Conservation (phyloP, 768 basidiomycete species). For the Boletus insuetus region DNA sequence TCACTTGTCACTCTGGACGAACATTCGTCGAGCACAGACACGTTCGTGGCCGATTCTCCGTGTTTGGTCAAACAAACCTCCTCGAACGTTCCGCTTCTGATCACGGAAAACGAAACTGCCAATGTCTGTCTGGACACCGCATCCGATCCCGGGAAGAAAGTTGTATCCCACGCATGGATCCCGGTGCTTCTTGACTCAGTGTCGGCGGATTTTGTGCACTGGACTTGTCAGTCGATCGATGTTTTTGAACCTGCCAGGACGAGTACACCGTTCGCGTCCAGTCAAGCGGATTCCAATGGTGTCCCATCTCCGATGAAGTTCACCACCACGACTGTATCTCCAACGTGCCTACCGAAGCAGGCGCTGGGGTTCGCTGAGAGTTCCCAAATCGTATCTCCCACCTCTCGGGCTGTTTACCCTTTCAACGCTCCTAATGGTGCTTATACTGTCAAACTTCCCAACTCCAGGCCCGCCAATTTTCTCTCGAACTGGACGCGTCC, state of each 20-base stretch:
- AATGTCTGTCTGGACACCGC: neutral
- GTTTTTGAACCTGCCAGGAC: conserved; percentile 14
- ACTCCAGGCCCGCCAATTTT: neutral
- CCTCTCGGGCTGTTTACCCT: neutral
- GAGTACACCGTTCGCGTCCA: conserved; percentile 15
- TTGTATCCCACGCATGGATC: neutral
- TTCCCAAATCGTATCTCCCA: neutral
- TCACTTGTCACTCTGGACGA: conserved; percentile 9
- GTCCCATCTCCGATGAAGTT: neutral
- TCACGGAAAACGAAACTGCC: neutral
- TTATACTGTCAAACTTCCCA: conserved; percentile 20
- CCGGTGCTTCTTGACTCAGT: neutral
- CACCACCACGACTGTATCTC: neutral
- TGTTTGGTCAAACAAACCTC: conserved; percentile 9
- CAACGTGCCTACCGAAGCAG: neutral
- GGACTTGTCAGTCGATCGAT: neutral
- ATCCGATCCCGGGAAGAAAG: neutral
- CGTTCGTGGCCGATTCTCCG: conserved; percentile 23
- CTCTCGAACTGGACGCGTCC: neutral
- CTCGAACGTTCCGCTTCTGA: conserved; percentile 5
- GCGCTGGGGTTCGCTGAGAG: neutral
- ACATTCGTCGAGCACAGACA: conserved; percentile 17
- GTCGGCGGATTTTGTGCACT: neutral
- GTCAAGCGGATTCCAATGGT: neutral
- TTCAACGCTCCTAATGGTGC: conserved; percentile 1